Evolutionary conservation across 2,329 filamentous ascomycete species (phyloP).

Genomic region (Arthrobotrys sphaeroides): DNA sequence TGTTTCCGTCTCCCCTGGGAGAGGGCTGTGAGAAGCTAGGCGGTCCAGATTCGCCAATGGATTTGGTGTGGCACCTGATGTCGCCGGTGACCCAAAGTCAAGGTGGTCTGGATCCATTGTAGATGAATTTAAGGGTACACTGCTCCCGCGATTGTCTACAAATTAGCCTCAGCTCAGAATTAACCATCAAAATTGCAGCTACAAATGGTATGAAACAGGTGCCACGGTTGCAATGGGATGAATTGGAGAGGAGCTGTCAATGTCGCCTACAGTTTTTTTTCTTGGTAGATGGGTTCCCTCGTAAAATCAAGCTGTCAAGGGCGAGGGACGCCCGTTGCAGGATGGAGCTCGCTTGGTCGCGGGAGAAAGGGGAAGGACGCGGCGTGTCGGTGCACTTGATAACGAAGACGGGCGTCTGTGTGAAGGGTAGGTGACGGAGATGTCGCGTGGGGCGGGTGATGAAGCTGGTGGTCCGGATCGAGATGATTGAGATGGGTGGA

Average conservation of each 20-base stretch:
- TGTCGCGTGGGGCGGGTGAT: background rate
- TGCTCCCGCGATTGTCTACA: background rate
- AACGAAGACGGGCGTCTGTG: background rate
- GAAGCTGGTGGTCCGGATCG: conserved; percentile 21
- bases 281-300: background rate
- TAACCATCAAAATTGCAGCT: background rate
- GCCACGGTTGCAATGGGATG: background rate
- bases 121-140: background rate
- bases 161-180: background rate
- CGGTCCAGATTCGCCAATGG: conserved; percentile 49
- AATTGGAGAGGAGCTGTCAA: background rate
- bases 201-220: background rate
- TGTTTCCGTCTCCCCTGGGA: conserved; percentile 50
- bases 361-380: background rate
- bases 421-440: background rate
- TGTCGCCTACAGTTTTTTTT: conserved; percentile 7
- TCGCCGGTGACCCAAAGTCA: conserved; percentile 46
- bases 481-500: background rate
- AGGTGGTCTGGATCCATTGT: conserved; percentile 47
- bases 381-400: background rate
- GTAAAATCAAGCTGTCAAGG: conserved; percentile 21
- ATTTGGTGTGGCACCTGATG: conserved; percentile 45
- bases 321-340: conserved; percentile 8
- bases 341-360: background rate
- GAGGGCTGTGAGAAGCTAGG: conserved; percentile 47